Evolutionary conservation across 2,329 filamentous ascomycete genomes (phyloP), one percentile per base, ranked within the genome.

Genomic region (Cytospora paraplurivora): DNA sequence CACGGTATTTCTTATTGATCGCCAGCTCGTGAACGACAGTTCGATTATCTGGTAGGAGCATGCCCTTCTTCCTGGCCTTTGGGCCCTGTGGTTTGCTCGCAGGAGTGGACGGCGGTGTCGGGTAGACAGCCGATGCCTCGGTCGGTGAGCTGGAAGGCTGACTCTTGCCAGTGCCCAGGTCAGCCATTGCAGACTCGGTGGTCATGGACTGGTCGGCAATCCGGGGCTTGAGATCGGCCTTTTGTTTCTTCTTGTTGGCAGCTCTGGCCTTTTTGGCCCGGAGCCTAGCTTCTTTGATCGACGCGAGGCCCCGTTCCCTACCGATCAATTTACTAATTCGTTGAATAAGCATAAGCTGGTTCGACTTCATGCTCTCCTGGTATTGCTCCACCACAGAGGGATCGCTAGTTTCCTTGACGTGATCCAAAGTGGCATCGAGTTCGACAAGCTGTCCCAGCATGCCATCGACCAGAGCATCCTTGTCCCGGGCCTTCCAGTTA

Each of bases 381-480:
- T 93, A 94, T n/a, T 92, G 86, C 19, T 85, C 86, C 0, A 89
- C 85, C 2, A 92, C 90, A 17, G 87, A 85, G 47, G 89, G 87
- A 55, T 91, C 87, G 0, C 87, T 90, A 59, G 88, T 88, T 69
- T 92, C 88, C 73, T 92, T 93, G 72, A 95, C 90, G 3, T 89
- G 91, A 72, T 93, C 89, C 81, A 90, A 90, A 55, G 94, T 94
- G 41, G 88, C 88, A 71, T 95, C 91, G 2, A 95, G 83, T 72
- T 93, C 91, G 19, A 93, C 90, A 74, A 94, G 93, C 68, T 92
- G 90, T 71, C 91, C 84, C n/a, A 94, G 82, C 91, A 95, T 93
- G 62, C 92, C 88, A 70, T 93, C 89, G 59, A 94, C 86, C 5
- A 95, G 79, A 0, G 90, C 88, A 60, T 88, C 88, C 0, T 90